Evolutionary conservation across 495 filamentous ascomycete species (phyloP).

Genomic region (Neurospora terricola): DNA sequence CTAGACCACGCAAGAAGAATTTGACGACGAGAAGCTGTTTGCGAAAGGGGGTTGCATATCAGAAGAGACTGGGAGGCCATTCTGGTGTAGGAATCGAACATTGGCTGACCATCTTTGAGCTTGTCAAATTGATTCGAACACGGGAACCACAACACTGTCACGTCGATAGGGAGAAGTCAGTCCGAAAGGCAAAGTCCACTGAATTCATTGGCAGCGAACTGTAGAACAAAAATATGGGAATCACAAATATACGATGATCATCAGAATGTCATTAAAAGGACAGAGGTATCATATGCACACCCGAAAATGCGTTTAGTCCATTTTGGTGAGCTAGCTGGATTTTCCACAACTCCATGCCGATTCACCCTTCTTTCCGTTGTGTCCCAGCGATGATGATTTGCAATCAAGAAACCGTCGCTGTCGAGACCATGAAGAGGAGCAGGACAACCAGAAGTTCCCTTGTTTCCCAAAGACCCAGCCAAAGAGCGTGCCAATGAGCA

Average conservation of each 20-base stretch:
- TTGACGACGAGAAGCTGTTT: too few species aligned
- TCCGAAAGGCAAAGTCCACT: neutral
- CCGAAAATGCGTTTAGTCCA: neutral
- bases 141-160: neutral
- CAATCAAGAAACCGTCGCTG: neutral
- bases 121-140: neutral
- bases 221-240: neutral
- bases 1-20: too few species aligned
- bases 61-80: neutral
- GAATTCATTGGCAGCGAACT: neutral
- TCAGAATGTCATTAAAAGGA: neutral
- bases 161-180: neutral
- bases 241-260: neutral
- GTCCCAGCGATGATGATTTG: neutral
- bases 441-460: neutral
- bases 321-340: neutral
- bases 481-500: conserved; percentile 5
- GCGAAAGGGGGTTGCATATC: too few species aligned
- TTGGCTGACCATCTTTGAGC: neutral
- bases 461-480: neutral
- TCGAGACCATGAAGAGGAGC: neutral
- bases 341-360: neutral
- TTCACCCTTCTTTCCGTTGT: neutral
- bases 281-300: neutral
- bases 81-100: neutral